These are phyloP conservation scores for Amanita jacksonii DNA, from an alignment of 768 basidiomycete species.

Conservation along the genomic window DNA sequence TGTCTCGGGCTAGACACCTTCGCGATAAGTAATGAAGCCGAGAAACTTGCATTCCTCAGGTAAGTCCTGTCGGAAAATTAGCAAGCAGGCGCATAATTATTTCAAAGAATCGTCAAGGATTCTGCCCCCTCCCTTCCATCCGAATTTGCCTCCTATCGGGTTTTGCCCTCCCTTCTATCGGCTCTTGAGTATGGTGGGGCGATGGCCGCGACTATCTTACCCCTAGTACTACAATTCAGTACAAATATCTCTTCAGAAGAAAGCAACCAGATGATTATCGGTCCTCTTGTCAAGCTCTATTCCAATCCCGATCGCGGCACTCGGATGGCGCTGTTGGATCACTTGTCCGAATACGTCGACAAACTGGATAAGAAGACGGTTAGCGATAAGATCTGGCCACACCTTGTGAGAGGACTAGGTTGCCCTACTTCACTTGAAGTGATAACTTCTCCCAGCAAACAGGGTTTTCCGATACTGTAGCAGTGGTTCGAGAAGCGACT, in stretches of 20 bases:
- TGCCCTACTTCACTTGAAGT: slow-evolving; percentile 1
- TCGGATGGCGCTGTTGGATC: slow-evolving; percentile 88
- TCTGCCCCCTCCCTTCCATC: slow-evolving; percentile 72
- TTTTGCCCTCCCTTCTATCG: slow-evolving; percentile 79
- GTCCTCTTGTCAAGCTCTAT: slow-evolving; percentile 76
- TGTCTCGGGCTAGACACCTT: slow-evolving; percentile 84
- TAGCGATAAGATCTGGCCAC: slow-evolving; percentile 85
- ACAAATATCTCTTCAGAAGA: slow-evolving; percentile 60
- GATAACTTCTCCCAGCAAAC: slow-evolving; percentile 57
- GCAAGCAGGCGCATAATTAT: too few relatives aligned
- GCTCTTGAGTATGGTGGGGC: slow-evolving; percentile 75
- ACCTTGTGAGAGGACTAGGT: slow-evolving; percentile 50
- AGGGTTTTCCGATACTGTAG: slow-evolving; percentile 91
- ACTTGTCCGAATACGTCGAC: slow-evolving; percentile 74
- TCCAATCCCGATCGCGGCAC: slow-evolving; percentile 88
- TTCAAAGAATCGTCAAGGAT: slow-evolving; percentile 62
- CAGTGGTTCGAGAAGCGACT: slow-evolving; percentile 90
- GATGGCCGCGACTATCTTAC: slow-evolving; percentile 68
- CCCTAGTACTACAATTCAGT: slow-evolving; percentile 77
- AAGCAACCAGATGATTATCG: slow-evolving; percentile 58
- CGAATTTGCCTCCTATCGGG: slow-evolving; percentile 74
- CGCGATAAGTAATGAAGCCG: slow-evolving; percentile 67
- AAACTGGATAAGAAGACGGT: slow-evolving; percentile 82
- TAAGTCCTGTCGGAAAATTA: slow-evolving; percentile 18
- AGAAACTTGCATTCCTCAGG: slow-evolving; percentile 68